phyloP scores from a whole-genome alignment of 495 filamentous ascomycete genomes.

The Talaromyces wortmannii region DNA sequence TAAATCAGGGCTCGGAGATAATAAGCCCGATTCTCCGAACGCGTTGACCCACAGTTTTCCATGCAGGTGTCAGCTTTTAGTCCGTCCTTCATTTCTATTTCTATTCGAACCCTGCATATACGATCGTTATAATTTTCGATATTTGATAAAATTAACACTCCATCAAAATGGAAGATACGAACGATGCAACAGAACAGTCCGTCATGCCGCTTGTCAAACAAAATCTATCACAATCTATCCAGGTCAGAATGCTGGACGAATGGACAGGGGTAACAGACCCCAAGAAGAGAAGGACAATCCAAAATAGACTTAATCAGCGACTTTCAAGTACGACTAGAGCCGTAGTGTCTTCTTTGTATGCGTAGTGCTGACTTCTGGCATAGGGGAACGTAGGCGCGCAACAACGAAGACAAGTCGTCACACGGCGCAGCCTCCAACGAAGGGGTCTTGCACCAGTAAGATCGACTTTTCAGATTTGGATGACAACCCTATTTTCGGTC shows the following conservation, averaged over 20 bases:
- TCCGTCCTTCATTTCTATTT: not conserved
- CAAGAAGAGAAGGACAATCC: not conserved
- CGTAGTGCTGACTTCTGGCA: not conserved
- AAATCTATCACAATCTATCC: not conserved
- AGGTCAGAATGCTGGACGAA: not conserved
- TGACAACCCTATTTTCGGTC: not conserved
- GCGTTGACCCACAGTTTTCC: no score
- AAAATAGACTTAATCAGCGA: not conserved
- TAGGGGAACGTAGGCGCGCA: not conserved
- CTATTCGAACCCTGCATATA: no score
- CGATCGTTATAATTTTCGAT: no score
- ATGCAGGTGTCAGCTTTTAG: not conserved
- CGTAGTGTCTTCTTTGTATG: not conserved
- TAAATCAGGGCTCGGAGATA: no score
- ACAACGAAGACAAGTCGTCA: not conserved
- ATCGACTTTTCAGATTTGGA: not conserved
- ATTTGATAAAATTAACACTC: no score
- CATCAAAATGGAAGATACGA: not conserved
- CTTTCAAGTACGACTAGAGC: not conserved
- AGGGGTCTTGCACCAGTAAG: not conserved
- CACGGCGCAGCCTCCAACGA: not conserved
- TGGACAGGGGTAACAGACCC: not conserved
- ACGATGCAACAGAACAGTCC: not conserved
- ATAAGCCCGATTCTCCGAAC: no score
- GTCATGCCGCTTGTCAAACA: not conserved